Evolutionary conservation across 352 stramenopile genomes (phyloP), one percentile per base, ranked within the genome.

Genomic region (Thraustotheca clavata): DNA sequence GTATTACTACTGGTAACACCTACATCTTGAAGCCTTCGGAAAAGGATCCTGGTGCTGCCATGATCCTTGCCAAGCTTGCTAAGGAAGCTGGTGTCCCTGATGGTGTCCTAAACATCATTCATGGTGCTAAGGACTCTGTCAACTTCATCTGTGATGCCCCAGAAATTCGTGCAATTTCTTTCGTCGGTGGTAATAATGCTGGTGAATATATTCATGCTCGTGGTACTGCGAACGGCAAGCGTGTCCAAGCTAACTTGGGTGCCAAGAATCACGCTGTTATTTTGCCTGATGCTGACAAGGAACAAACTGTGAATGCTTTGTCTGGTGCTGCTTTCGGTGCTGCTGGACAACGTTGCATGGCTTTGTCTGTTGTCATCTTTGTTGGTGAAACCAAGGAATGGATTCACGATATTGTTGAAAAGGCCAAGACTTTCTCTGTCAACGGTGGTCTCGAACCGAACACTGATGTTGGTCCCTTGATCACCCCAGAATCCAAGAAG

Each of bases 201-300:
- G 96, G 94, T 22, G 88, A 97, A 69, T 96, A 97, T 79, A 98
- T 99, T 69, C 86, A 96, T 75, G 80, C 88, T 8, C 77, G 88
- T 49, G 83, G 86, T 24, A 89, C 75, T 41, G 75, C 69, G 26
- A 93, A 95, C 71, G 93, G 90, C 67, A 98, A 98, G 78, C 87
- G 93, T 43, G 93, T 98, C 41, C 91, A 98, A 72, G 84, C 94
- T 49, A 99, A 99, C 83, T 72, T 98, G 5, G 96, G 94, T 29
- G 96, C 96, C 59, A 99, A 99, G 83, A 99, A 99, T 77, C 96
- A 99, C 79, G 94, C 87, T n/a, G 88, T 98, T 18, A 86, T 99
- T 48, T 76, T 99, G 69, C 87, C 93, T 24, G 96, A 98, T 80
- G 89, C 85, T 34, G 78, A 97, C 71, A 97, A 96, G 73, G 81